Base-by-base conservation (phyloP, 2,329 filamentous ascomycete genomes). In the Trichoderma hamatum region DNA sequence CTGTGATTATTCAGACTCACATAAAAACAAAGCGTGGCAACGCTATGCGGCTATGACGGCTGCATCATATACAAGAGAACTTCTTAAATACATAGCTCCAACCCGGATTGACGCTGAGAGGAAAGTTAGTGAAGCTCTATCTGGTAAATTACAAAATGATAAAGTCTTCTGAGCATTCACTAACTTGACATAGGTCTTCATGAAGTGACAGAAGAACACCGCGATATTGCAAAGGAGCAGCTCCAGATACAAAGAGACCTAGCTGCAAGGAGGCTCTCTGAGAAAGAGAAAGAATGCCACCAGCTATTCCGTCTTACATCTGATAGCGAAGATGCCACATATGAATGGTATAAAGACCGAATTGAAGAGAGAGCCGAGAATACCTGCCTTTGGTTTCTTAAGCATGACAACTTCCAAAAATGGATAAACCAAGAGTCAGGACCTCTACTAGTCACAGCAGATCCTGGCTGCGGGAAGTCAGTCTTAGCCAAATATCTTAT, bases 391-490 rank as follows among this genome's bases (percentile, higher is more conserved):
- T 81, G 75, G 79, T 78, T 77, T 63, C 74, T 79, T 16, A n/a
- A 72, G 0, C 76, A 81, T 34, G 28, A 72, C 0, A 63, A 74
- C 39, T 81, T 76, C 66, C 66, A 71, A n/a, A 10, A 28, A 0
- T 82, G 79, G 80, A 49, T 75, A 28, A 58, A 69, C 3, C 58
- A 73, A 14, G 71, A 74, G 0, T 76, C 76, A 0, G 76, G 76
- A 0, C 73, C 75, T 0, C 69, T 82, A 3, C 72, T 79, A 36
- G 74, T 82, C n/a, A 75, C 80, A 2, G 80, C 78, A 1, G 79
- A 81, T 69, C 79, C 79, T 24, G 80, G 80, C 0, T 82, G 78
- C 61, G 79, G 80, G 1, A 82, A 81, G 70, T 81, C 79, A 0
- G 79, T 78, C 1, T 63, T 82, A 43, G 75, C 80, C 14, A 78